Conservation (phyloP, 305 asterid genomes). For the Fraxinus baroniana region DNA sequence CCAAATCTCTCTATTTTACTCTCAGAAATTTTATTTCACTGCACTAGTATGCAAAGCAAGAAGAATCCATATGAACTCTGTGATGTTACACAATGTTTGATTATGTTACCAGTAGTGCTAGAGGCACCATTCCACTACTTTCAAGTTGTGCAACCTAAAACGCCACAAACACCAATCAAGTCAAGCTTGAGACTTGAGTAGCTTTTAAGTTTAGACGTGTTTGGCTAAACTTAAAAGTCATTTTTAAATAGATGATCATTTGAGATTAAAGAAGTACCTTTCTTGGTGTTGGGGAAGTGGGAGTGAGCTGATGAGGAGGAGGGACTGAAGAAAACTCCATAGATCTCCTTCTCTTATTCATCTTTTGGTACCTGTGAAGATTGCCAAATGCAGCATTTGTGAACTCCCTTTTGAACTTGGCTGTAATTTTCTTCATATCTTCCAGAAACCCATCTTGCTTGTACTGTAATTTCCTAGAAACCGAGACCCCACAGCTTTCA, state of each 20-base stretch:
- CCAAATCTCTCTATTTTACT: too few relatives aligned
- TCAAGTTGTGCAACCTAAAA: too few relatives aligned
- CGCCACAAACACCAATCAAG: too few relatives aligned
- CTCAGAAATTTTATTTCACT: too few relatives aligned
- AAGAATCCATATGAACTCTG: too few relatives aligned
- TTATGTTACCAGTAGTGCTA: too few relatives aligned
- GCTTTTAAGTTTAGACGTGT: background rate
- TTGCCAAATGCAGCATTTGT: constrained; percentile 33
- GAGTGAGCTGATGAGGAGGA: constrained; percentile 33
- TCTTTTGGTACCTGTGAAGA: constrained; percentile 36
- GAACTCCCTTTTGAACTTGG: constrained; percentile 56
- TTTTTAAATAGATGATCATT: background rate
- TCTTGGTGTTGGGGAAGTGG: constrained; percentile 43
- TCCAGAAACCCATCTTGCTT: constrained; percentile 36
- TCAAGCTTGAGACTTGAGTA: background rate
- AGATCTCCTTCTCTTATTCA: constrained; percentile 41
- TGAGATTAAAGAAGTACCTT: constrained; percentile 36
- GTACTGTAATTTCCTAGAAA: constrained; percentile 39
- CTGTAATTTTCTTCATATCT: constrained; percentile 46
- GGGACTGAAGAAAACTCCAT: constrained; percentile 42
- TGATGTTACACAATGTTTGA: too few relatives aligned
- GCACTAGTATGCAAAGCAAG: too few relatives aligned
- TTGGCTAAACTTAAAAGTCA: background rate
- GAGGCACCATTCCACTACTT: too few relatives aligned
- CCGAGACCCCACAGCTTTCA: constrained; percentile 19